A percentile compares a stretch with the other conserved stretches of the same genome.
Conservation (phyloP, 768 basidiomycete genomes). For the Phanerodontia chrysosporium region DNA sequence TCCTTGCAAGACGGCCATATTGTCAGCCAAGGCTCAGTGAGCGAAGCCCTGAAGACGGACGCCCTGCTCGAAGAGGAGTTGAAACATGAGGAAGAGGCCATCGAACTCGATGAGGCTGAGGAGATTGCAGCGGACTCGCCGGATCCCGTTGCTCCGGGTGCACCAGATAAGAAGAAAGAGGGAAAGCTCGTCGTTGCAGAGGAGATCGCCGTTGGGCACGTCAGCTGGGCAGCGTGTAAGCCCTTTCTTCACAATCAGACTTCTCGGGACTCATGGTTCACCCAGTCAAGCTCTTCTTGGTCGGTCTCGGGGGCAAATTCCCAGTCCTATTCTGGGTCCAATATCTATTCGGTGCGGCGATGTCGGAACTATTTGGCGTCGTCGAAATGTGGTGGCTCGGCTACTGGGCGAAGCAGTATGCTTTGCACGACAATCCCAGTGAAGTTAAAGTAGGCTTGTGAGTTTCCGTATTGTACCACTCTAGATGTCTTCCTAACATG, state of each 20-base stretch:
- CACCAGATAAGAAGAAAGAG: slow-evolving; percentile 16
- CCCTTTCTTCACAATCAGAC: neutral
- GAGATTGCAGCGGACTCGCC: neutral
- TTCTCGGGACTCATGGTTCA: too few relatives aligned
- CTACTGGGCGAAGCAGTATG: slow-evolving; percentile 33
- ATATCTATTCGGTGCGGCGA: slow-evolving; percentile 13
- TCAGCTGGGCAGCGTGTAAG: slow-evolving; percentile 32
- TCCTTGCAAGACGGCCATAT: slow-evolving; percentile 50
- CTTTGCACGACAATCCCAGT: slow-evolving; percentile 15
- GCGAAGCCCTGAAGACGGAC: slow-evolving; percentile 41
- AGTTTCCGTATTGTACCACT: slow-evolving; percentile 11
- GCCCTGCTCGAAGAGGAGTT: slow-evolving; percentile 27
- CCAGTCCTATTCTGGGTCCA: slow-evolving; percentile 26
- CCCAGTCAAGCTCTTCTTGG: slow-evolving; percentile 31
- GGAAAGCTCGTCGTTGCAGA: slow-evolving; percentile 34
- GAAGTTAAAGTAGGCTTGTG: slow-evolving; percentile 30
- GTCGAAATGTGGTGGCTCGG: slow-evolving; percentile 34
- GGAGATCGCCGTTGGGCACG: slow-evolving; percentile 33
- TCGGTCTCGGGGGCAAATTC: slow-evolving; percentile 22
- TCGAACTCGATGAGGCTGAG: slow-evolving; percentile 19
- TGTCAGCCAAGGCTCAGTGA: slow-evolving; percentile 41
- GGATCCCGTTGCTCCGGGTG: neutral
- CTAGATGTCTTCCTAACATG: slow-evolving; percentile 6
- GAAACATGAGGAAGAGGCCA: slow-evolving; percentile 18
- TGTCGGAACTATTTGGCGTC: slow-evolving; percentile 17